Base-by-base conservation (phyloP, 108 stramenopile species). In the Epipyxis sp. region DNA sequence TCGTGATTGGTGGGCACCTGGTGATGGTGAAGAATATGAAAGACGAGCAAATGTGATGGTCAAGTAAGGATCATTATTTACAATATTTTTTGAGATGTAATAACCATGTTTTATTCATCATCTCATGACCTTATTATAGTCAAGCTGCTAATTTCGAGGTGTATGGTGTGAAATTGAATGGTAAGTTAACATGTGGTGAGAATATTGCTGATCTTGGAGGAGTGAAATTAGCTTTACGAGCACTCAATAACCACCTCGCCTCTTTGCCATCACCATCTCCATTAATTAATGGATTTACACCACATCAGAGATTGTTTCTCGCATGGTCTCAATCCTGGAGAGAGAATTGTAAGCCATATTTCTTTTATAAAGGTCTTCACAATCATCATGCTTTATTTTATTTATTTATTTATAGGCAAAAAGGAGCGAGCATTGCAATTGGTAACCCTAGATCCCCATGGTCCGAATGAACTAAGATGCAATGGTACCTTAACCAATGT, bases 1-100 rank as follows among this genome's bases (percentile, higher is more conserved):
- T 88, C 81, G 83, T 2, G 90, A 93, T 81, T 93, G 92, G 92
- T 93, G 92, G 92, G 90, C 25, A 1, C 88, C 57, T 88, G 89
- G 78, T 74, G 80, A 76, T 79, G 2, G 16, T 30, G 74, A 78
- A 39, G 29, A 20, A 25, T 82, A 68, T 65, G 59, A 44, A 20
- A 41, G 6, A 0, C 62, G 91, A 32, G 90, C 91, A 43, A 76
- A 90, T 59, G 88, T 91, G 0, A 91, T 91, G 90, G 89, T 90
- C 0, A 81, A 90, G n/a, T n/a, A n/a, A n/a, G n/a, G n/a, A n/a
- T n/a, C n/a, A n/a, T n/a, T n/a, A n/a, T n/a, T n/a, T n/a, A n/a
- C n/a, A n/a, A n/a, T n/a, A n/a, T n/a, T n/a, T n/a, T n/a, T n/a
- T n/a, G n/a, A n/a, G n/a, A n/a, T n/a, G n/a, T n/a, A n/a, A n/a